Evolutionary conservation across 441 rosid species (phyloP).

Genomic region (Pelargonium myrrhifolium): DNA sequence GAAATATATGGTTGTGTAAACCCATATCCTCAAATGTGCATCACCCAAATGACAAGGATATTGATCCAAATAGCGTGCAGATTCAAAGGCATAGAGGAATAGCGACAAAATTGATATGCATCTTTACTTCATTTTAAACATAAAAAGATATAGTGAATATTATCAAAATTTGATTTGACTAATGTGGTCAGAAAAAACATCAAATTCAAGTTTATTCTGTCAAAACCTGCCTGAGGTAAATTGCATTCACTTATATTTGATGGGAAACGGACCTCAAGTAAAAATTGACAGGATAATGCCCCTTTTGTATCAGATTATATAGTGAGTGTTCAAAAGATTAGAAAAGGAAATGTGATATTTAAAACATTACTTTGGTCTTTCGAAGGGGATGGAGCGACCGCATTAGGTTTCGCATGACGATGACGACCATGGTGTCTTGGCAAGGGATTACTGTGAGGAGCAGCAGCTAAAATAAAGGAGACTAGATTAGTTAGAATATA

Average conservation of each 20-base stretch:
- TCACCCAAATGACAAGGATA: not conserved
- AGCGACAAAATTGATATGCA: not conserved
- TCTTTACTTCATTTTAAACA: too few relatives aligned
- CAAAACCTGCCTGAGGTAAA: not conserved
- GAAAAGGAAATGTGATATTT: not conserved
- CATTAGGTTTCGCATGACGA: slow-evolving; percentile 46
- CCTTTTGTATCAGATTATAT: too few relatives aligned
- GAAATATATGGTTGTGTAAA: not conserved
- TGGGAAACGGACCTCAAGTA: too few relatives aligned
- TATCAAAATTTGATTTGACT: not conserved
- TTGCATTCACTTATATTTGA: not conserved
- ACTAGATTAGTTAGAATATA: slow-evolving; percentile 13
- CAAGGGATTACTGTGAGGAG: slow-evolving; percentile 31
- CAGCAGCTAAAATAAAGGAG: slow-evolving; percentile 29
- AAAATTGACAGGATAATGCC: too few relatives aligned
- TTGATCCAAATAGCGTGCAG: not conserved
- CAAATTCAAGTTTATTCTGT: not conserved
- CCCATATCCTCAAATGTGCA: not conserved
- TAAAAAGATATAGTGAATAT: not conserved
- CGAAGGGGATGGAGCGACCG: slow-evolving; percentile 60
- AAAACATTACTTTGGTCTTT: slow-evolving; percentile 44
- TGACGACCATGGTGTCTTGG: slow-evolving; percentile 40
- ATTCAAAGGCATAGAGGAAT: not conserved
- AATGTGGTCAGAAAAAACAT: not conserved
- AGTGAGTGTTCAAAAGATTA: not conserved